Percentiles rank a stretch among this genome's conserved stretches.
Conservation (phyloP, 345 rosid species). For the Carallia brachiata region DNA sequence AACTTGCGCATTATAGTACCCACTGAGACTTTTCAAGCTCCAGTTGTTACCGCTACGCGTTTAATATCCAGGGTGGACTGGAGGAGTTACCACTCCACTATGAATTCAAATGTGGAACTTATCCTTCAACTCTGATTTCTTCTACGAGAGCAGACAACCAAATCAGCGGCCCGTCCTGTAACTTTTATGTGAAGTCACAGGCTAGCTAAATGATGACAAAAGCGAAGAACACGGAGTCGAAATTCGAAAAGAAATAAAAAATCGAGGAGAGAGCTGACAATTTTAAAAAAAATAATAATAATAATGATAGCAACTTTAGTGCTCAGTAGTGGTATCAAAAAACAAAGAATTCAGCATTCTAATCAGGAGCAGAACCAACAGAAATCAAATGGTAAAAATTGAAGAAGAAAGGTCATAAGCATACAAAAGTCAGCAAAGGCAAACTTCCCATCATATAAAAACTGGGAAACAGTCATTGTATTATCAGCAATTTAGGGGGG, state of each 20-base stretch:
- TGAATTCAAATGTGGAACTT: too few species aligned
- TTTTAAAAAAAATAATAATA: background rate
- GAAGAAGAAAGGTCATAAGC: slow-evolving; percentile 16
- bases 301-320: background rate
- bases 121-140: too few species aligned
- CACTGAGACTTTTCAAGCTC: too few species aligned
- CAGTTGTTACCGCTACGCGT: too few species aligned
- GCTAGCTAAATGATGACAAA: too few species aligned
- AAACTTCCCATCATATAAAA: slow-evolving; percentile 36
- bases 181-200: too few species aligned
- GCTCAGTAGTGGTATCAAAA: background rate
- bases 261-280: background rate
- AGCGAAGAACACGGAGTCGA: too few species aligned
- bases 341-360: slow-evolving; percentile 16
- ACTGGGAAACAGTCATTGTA: slow-evolving; percentile 28
- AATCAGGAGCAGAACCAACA: slow-evolving; percentile 5
- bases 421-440: slow-evolving; percentile 16
- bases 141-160: too few species aligned
- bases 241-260: background rate
- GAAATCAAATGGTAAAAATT: slow-evolving; percentile 20
- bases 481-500: slow-evolving; percentile 15
- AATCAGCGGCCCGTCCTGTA: too few species aligned
- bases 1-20: background rate
- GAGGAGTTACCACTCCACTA: too few species aligned
- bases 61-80: too few species aligned